Conservation (phyloP, 805 yeast species). For the Cyberlindnera mycetangii region DNA sequence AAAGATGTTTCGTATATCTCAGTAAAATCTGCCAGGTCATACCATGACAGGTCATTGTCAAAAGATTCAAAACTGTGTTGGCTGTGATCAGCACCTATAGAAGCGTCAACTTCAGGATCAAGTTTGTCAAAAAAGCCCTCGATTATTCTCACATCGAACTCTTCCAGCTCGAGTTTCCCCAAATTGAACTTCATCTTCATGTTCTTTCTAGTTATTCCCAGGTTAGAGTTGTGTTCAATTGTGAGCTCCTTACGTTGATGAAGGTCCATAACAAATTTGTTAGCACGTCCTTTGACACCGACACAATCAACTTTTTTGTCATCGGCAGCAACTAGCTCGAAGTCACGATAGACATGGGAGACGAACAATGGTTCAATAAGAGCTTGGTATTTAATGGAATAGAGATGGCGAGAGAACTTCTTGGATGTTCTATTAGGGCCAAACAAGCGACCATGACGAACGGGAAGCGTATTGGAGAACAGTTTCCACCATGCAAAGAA, state of each 20-base stretch:
- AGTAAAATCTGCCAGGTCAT: conserved; percentile 57
- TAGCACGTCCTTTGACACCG: conserved; percentile 67
- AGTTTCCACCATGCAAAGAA: conserved; percentile 86
- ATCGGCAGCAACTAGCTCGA: conserved; percentile 37
- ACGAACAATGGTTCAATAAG: conserved; percentile 69
- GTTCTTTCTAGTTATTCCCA: conserved; percentile 43
- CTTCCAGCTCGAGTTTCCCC: conserved; percentile 57
- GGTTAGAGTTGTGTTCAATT: conserved; percentile 42
- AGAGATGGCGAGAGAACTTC: conserved; percentile 73
- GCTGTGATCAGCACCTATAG: conserved; percentile 6
- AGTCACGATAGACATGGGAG: conserved; percentile 65
- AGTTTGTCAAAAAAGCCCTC: conserved; percentile 41
- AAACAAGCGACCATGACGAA: conserved; percentile 72
- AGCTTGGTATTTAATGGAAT: conserved; percentile 77
- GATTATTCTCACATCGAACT: conserved; percentile 60
- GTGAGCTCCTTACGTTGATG: conserved; percentile 58
- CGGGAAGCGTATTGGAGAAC: conserved; percentile 80
- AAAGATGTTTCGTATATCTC: conserved; percentile 48
- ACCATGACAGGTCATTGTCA: conserved; percentile 60
- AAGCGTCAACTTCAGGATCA: conserved; percentile 9
- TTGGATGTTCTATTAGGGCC: conserved; percentile 49
- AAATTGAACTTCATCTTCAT: conserved; percentile 59
- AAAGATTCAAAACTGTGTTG: conserved; percentile 34
- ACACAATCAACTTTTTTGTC: conserved; percentile 43
- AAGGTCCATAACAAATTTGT: conserved; percentile 56